Evolutionary conservation across 1,139 yeast genomes (phyloP), one percentile per base, ranked within the genome.

Genomic region (Yamadazyma jaroonii): DNA sequence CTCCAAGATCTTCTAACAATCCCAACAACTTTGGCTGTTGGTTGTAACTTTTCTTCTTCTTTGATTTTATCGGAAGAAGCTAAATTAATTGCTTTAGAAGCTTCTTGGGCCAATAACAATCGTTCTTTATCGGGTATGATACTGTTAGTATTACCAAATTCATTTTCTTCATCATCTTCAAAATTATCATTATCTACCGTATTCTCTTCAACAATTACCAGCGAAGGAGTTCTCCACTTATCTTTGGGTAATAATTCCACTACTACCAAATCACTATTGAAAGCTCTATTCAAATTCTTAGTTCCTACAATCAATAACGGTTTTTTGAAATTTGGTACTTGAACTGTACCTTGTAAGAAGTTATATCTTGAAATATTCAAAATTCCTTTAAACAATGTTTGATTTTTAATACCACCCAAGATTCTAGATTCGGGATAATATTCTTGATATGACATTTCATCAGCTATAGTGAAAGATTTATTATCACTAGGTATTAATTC

Each of bases 1-100:
- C 98, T 77, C 98, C 98, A 94, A 42, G 94, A 87, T 59, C 99
- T 79, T 62, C 89, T 84, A 35, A 82, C 70, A 25, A 94, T 75
- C 27, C 96, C 95, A 17, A 94, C 97, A 36, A 94, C 84, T 49
- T 79, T 79, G 3, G 96, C 98, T 0, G 98, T 90, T 21, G 97
- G 97, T 52, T 84, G 90, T 30, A 84, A 63, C 47, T 74, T 76
- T 35, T 56, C 60, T 26, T 71, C 67, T 27, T 36, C 38, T 23
- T 46, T 44, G 9, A 25, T 34, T 3, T 65, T 64, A 12, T 60
- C 67, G 3, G 62, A 64, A 1, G 60, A 45, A 17, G 47, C 41
- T 8, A 59, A 49, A 6, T 61, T 48, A 6, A 68, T 64, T 28
- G 74, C 78, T 52, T 81, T 88, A 31, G 77, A 67, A 0, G 96